Percentiles rank a stretch among this genome's conserved stretches.
Conservation (phyloP, 1,284 basidiomycete species). For the Mycocalia duriaeana region DNA sequence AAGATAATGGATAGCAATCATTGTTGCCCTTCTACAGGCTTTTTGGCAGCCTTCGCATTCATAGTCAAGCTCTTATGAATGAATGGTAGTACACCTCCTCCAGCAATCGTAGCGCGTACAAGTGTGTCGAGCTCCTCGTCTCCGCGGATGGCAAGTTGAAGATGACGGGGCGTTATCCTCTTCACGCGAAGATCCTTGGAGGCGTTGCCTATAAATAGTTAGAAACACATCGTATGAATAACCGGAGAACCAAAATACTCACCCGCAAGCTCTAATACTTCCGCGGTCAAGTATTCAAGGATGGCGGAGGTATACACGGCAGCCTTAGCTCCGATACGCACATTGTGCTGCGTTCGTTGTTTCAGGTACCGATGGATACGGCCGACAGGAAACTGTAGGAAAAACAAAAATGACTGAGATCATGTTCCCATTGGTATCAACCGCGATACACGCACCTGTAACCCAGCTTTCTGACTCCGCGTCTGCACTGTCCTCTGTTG, state of each 20-base stretch:
- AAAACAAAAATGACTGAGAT: background rate
- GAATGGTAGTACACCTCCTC: constrained; percentile 92
- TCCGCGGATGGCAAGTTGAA: constrained; percentile 92
- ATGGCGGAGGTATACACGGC: constrained; percentile 92
- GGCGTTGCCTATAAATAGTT: constrained; percentile 72
- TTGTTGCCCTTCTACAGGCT: constrained; percentile 20
- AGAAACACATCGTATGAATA: background rate
- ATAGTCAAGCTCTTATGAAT: constrained; percentile 86
- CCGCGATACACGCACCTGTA: constrained; percentile 56
- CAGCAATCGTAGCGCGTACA: constrained; percentile 66
- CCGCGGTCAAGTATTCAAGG: constrained; percentile 86
- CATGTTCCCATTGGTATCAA: background rate
- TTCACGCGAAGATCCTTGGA: constrained; percentile 95
- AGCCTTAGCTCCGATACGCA: constrained; percentile 89
- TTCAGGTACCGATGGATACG: constrained; percentile 96
- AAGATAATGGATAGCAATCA: background rate
- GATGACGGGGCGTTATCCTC: constrained; percentile 91
- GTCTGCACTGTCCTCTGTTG: constrained; percentile 40
- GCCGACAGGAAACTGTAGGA: constrained; percentile 78
- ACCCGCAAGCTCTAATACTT: constrained; percentile 88
- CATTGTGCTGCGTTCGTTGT: constrained; percentile 87
- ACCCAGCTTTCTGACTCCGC: constrained; percentile 77
- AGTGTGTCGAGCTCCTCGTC: constrained; percentile 89
- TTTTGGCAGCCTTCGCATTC: constrained; percentile 33
- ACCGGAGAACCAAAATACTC: no score